Evolutionary conservation across 805 yeast species (phyloP), one percentile per base, ranked within the genome.

Genomic region (Saccharomyces kudriavzevii): DNA sequence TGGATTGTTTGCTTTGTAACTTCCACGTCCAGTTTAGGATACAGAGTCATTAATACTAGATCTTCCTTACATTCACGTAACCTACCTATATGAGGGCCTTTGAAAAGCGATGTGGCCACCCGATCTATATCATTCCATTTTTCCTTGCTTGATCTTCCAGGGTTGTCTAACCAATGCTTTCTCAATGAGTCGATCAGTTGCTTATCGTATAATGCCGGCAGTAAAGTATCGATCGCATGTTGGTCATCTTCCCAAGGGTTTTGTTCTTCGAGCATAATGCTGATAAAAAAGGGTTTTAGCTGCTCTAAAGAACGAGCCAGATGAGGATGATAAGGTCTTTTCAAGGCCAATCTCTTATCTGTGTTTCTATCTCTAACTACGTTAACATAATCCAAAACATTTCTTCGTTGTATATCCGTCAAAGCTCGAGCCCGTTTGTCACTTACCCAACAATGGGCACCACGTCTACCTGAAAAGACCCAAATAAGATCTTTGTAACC

Each of bases 391-490:
- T 88, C 91, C 30, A 91, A 84, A 11, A 94, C 79, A 2, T 96
- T 82, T 61, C 85, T 77, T 63, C 99, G 80, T 56, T 82, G 80
- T 4, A 74, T 63, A 67, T 94, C 98, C 57, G 81, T 86, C 56
- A 94, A 70, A 1, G 68, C 62, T 53, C 97, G 74, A 0, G 97
- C 97, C 49, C 91, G 74, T 52, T 78, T 71, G 67, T 94, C 99
- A 70, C 96, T 87, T 25, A 94, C 78, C 99, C 99, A 94, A 64
- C 98, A 95, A 76, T 94, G 99, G 14, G 95, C 96, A 70, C 99
- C 99, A 79, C 99, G 87, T 76, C 99, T 86, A 48, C 99, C 99
- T 0, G 97, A 89, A 66, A 89, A 94, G 4, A 92, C 96, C 98
- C 98, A 94, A 49, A 94, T 75, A 65, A 89, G 75, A 69, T 89